phyloP scores from a whole-genome alignment of 2,329 filamentous ascomycete species.

The Cladosporium sp. region DNA sequence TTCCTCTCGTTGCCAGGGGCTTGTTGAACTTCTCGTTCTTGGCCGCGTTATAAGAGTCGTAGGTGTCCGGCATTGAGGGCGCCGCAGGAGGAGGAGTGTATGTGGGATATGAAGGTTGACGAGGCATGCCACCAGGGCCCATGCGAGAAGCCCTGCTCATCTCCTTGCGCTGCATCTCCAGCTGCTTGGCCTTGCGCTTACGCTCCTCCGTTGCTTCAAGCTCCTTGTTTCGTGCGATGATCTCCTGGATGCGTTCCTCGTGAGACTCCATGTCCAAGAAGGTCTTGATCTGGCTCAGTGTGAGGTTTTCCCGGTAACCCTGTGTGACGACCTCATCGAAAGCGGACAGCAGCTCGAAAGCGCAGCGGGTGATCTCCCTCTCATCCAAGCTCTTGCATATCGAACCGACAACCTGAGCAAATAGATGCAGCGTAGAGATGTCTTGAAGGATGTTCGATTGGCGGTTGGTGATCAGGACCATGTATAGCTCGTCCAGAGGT shows the following conservation, averaged over 20 bases:
- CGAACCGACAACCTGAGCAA: slow-evolving; percentile 93
- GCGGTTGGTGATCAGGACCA: slow-evolving; percentile 98
- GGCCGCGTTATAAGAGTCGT: slow-evolving; percentile 92
- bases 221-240: slow-evolving; percentile 96
- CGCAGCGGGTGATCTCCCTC: slow-evolving; percentile 89
- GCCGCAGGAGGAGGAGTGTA: slow-evolving; percentile 87
- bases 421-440: slow-evolving; percentile 96
- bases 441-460: slow-evolving; percentile 99
- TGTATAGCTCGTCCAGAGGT: slow-evolving; percentile 97
- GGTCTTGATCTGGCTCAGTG: slow-evolving; percentile 95
- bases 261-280: slow-evolving; percentile 99
- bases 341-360: slow-evolving; percentile 91
- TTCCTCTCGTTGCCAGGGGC: slow-evolving; percentile 72
- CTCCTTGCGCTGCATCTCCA: slow-evolving; percentile 98
- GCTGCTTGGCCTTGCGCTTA: slow-evolving; percentile 96
- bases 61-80: slow-evolving; percentile 71
- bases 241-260: slow-evolving; percentile 98
- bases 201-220: slow-evolving; percentile 96
- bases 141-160: slow-evolving; percentile 69
- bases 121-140: slow-evolving; percentile 50
- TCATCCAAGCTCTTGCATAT: slow-evolving; percentile 96
- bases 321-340: slow-evolving; percentile 97
- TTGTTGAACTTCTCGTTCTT: slow-evolving; percentile 91
- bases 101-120: slow-evolving; percentile 79
- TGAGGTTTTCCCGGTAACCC: slow-evolving; percentile 94